Base-by-base conservation (phyloP, 2,329 filamentous ascomycete genomes). In the Xylaria polymorpha region DNA sequence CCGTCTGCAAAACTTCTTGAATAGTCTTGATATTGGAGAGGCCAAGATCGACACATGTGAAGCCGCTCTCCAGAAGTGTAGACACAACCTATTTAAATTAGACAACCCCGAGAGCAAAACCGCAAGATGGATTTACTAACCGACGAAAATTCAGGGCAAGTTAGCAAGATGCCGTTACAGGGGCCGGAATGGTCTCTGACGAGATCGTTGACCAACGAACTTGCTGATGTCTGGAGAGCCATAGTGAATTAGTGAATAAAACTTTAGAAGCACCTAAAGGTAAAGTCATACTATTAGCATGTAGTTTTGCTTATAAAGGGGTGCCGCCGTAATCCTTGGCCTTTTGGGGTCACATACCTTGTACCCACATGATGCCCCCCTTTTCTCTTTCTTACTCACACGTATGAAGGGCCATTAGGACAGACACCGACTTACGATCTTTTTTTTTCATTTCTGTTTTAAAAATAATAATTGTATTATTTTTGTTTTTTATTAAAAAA, bases 161-260 rank as follows among this genome's bases (percentile, higher is more conserved):
- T 12, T 22, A 48, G 6, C 20, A 25, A 48, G n/a, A 14, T 25
- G 10, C 44, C n/a, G 10, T 14, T 25, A 14, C 4, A 4, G 44
- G 6, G 44, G 2, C n/a, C 44, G 10, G n/a, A 20, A 25, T 48
- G 44, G 44, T 22, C 8, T 25, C 20, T 48, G 44, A 48, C 20
- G n/a, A 48, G 44, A 25, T 48, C 44, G 44, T 48, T 48, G 44
- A 48, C 14, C 20, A 48, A 48, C 44, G 44, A 48, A 48, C 20
- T 48, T 48, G 44, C 44, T 25, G 10, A 48, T 48, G n/a, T 10
- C 20, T 48, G n/a, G 20, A 48, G 44, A 48, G 44, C 44, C 44
- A 48, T 48, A 48, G n/a, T 25, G 44, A n/a, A n/a, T n/a, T n/a
- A n/a, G n/a, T n/a, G n/a, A n/a, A 25, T 48, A 48, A 48, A 48